phyloP scores from a whole-genome alignment of 257 asterid genomes.

The Nicotiana benthamiana region DNA sequence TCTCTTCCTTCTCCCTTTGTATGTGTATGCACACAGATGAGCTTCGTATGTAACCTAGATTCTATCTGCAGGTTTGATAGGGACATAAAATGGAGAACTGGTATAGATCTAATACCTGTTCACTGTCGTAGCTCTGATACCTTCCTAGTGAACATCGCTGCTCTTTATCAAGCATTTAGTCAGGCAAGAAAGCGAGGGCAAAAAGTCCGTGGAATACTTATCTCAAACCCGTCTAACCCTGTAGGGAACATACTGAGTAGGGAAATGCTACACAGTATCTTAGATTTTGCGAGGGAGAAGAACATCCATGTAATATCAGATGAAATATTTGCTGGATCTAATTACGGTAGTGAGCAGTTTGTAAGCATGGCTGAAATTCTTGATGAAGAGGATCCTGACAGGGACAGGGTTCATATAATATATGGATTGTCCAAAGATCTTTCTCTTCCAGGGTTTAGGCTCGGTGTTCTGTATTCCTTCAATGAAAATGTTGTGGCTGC shows the following conservation, averaged over 20 bases:
- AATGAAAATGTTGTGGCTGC: constrained; percentile 79
- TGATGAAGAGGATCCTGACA: constrained; percentile 56
- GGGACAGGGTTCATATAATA: constrained; percentile 78
- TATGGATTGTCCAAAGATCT: constrained; percentile 87
- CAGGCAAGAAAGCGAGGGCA: constrained; percentile 93
- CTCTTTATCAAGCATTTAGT: constrained; percentile 83
- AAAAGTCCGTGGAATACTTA: constrained; percentile 78
- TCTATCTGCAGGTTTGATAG: constrained; percentile 65
- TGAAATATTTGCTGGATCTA: constrained; percentile 84
- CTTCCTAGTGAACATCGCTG: constrained; percentile 57
- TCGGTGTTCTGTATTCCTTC: constrained; percentile 78
- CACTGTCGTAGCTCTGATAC: constrained; percentile 86
- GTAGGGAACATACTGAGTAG: constrained; percentile 61
- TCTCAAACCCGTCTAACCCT: constrained; percentile 88
- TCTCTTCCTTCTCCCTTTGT: background rate
- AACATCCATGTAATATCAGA: constrained; percentile 88
- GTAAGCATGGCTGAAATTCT: constrained; percentile 91
- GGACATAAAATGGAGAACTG: constrained; percentile 86
- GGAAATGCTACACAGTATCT: constrained; percentile 45
- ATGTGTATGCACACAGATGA: background rate
- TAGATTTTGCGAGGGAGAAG: constrained; percentile 80
- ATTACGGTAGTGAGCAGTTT: constrained; percentile 63
- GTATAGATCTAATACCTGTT: constrained; percentile 83
- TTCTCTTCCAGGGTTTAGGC: constrained; percentile 80
- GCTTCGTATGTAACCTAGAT: constrained; percentile 8